A percentile compares a stretch with the other conserved stretches of the same genome.
phyloP scores from a whole-genome alignment of 2,329 filamentous ascomycete genomes.

The Penicillium oxalicum region DNA sequence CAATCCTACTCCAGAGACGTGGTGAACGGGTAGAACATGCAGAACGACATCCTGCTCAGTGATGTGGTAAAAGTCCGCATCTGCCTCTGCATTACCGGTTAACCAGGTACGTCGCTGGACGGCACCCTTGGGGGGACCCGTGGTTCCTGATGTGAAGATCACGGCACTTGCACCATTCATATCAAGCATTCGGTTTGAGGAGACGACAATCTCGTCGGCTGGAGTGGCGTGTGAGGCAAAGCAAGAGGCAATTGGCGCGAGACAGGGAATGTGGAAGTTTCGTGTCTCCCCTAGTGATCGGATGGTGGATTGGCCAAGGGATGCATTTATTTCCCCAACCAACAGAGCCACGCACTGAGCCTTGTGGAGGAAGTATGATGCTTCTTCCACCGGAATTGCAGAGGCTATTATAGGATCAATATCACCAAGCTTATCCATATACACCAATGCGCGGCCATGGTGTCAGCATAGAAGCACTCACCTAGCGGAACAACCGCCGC shows the following conservation, averaged over 20 bases:
- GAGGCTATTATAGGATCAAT: slow-evolving; percentile 10
- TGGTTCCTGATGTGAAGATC: slow-evolving; percentile 37
- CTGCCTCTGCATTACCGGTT: slow-evolving; percentile 17
- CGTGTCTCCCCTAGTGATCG: slow-evolving; percentile 11
- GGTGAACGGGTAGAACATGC: slow-evolving; percentile 44
- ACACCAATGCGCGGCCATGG: no score
- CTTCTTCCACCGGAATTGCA: slow-evolving; percentile 28
- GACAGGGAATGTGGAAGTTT: slow-evolving; percentile 10
- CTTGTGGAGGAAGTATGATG: slow-evolving; percentile 26
- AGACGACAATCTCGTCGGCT: slow-evolving; percentile 20
- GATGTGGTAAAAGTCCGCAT: slow-evolving; percentile 34
- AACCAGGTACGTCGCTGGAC: slow-evolving; percentile 36
- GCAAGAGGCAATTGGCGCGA: slow-evolving; percentile 23
- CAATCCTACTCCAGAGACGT: slow-evolving; percentile 40
- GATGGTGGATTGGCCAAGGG: slow-evolving; percentile 15
- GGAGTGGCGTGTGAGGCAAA: slow-evolving; percentile 9
- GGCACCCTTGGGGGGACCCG: slow-evolving; percentile 33
- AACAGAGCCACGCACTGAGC: slow-evolving; percentile 16
- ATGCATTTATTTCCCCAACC: slow-evolving; percentile 6
- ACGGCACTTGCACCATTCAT: slow-evolving; percentile 30
- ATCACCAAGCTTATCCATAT: background rate
- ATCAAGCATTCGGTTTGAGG: slow-evolving; percentile 24
- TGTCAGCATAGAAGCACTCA: slow-evolving; percentile 3
- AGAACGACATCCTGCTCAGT: slow-evolving; percentile 33
- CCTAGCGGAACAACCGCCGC: slow-evolving; percentile 33